Evolutionary conservation across 2,329 filamentous ascomycete genomes (phyloP), one percentile per base, ranked within the genome.

Genomic region (Aspergillus thermomutatus): DNA sequence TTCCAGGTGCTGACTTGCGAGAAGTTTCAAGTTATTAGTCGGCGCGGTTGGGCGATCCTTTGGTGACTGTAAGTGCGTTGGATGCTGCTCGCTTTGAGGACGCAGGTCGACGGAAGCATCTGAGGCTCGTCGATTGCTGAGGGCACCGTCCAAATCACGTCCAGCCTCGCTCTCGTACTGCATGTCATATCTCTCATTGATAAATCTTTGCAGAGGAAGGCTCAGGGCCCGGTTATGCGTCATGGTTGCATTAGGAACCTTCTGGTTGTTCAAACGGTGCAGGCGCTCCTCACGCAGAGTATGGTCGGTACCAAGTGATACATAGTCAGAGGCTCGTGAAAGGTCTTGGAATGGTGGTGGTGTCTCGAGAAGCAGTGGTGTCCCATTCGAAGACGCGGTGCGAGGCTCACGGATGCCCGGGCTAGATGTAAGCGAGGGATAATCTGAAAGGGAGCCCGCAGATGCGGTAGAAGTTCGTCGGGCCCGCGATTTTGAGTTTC

Each of bases 201-300:
- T 75, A 43, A 75, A 76, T 3, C 73, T 70, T 56, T 75, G 69
- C 10, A 76, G 59, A 21, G 73, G 73, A 45, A 75, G 57, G 57
- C 73, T 76, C 9, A 74, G 69, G 0, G 68, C 62, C 26, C 70
- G 64, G 49, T 60, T 69, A 46, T 71, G 68, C n/a, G 66, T 60
- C 23, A 71, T 66, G 1, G 60, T 46, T 3, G 64, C 55, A 23
- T 62, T 58, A 25, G 63, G 60, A 4, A 65, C 34, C 48, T 67
- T 68, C 19, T 66, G 59, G 41, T 59, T 58, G 7, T 72, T 65
- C 4, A 74, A 41, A 26, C 63, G 66, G 41, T 69, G 63, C 5
- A 74, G 61, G 37, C 63, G 66, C 27, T 67, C 69, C 50, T 70
- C 70, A 28, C 71, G 69, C 49, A 74, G 45, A 19, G 66, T 64